A percentile compares a stretch with the other conserved stretches of the same genome.
Conservation (phyloP, 306 rosid species). For the Medicago ruthenica region DNA sequence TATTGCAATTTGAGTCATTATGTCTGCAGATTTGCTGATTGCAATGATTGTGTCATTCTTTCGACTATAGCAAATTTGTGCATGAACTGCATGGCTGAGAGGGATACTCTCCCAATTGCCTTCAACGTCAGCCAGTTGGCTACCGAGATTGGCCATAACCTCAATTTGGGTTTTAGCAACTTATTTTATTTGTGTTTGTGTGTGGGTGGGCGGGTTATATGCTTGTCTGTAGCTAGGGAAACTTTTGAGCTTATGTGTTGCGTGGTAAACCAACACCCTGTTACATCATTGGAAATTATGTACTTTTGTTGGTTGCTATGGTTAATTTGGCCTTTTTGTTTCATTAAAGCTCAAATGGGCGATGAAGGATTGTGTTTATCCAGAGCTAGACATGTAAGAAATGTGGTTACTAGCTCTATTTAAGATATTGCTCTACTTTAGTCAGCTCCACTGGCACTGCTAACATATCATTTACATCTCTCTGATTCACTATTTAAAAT, state of each 20-base stretch:
- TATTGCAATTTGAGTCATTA: background rate
- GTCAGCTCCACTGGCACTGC: background rate
- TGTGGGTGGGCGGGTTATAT: too few species aligned
- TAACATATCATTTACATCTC: background rate
- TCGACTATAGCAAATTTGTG: background rate
- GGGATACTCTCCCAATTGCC: background rate
- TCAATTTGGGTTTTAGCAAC: background rate
- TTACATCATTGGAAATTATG: background rate
- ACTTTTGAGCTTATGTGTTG: background rate
- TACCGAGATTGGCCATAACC: too few species aligned
- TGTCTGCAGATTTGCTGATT: background rate
- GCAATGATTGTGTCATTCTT: background rate
- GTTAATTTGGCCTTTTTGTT: slow-evolving; percentile 7
- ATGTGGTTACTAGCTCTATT: slow-evolving; percentile 4
- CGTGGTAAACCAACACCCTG: slow-evolving; percentile 2
- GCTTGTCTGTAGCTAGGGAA: background rate
- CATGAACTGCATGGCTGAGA: background rate
- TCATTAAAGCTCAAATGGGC: slow-evolving; percentile 1
- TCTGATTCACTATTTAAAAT: slow-evolving; percentile 11
- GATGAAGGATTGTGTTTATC: slow-evolving; percentile 15
- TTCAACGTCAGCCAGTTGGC: background rate
- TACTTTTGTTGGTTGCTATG: background rate
- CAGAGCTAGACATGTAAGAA: background rate
- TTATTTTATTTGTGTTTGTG: background rate
- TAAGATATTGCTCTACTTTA: background rate